phyloP scores from a whole-genome alignment of 2,329 filamentous ascomycete species.

The Incumbomyces delicatus region DNA sequence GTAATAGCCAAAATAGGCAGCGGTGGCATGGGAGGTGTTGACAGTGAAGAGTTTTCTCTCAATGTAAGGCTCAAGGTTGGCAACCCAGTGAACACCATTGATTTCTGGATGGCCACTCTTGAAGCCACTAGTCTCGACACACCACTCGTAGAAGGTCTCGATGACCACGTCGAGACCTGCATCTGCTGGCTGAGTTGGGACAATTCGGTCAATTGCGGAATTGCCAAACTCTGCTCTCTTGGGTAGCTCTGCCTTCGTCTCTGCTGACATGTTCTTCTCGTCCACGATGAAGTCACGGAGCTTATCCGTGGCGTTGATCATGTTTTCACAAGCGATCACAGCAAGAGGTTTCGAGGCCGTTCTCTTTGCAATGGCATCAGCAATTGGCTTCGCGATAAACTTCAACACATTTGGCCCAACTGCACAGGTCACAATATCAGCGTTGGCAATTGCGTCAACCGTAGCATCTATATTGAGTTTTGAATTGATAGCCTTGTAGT shows the following conservation, averaged over 20 bases:
- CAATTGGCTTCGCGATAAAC: conserved; percentile 92
- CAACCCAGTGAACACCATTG: conserved; percentile 84
- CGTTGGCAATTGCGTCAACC: conserved; percentile 73
- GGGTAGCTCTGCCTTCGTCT: conserved; percentile 54
- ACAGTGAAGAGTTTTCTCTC: conserved; percentile 99
- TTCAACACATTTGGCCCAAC: conserved; percentile 93
- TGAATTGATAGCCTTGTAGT: conserved; percentile 96
- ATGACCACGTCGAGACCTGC: conserved; percentile 84
- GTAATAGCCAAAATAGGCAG: conserved; percentile 89
- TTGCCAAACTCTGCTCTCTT: conserved; percentile 84
- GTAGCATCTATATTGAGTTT: conserved; percentile 73
- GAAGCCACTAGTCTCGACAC: conserved; percentile 82
- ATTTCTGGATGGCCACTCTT: conserved; percentile 62
- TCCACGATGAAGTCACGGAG: conserved; percentile 72
- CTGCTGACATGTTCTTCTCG: conserved; percentile 58
- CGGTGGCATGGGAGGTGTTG: conserved; percentile 95
- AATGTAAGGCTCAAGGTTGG: conserved; percentile 86
- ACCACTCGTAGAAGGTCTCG: conserved; percentile 99
- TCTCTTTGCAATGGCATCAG: conserved; percentile 79
- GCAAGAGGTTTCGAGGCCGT: conserved; percentile 59
- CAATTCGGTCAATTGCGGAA: conserved; percentile 96
- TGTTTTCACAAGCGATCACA: conserved; percentile 97
- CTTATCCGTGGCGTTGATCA: conserved; percentile 85
- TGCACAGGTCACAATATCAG: conserved; percentile 89
- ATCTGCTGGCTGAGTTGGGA: conserved; percentile 74